Evolutionary conservation across 1,284 basidiomycete genomes (phyloP).

Genomic region (Malassezia caprae): DNA sequence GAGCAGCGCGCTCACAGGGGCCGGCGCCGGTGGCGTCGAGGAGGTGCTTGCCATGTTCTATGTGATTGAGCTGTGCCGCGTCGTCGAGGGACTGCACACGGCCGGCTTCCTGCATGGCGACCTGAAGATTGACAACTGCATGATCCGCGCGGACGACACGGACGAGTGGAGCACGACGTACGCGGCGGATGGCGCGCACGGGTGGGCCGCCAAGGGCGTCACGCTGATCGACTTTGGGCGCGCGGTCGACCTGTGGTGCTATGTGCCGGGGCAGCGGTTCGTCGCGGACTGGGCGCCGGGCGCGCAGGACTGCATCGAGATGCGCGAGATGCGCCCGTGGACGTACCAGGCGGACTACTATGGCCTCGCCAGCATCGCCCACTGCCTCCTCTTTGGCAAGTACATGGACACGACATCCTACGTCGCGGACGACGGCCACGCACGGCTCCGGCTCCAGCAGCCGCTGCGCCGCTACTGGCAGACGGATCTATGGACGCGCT

Average conservation of each 20-base stretch:
- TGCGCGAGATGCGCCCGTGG: constrained; percentile 73
- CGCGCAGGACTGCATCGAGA: constrained; percentile 79
- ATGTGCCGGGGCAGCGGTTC: constrained; percentile 60
- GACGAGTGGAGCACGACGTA: constrained; percentile 64
- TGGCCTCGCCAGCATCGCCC: constrained; percentile 81
- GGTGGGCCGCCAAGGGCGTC: constrained; percentile 80
- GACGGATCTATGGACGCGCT: constrained; percentile 66
- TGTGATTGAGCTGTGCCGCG: constrained; percentile 72
- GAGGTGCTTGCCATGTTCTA: constrained; percentile 94
- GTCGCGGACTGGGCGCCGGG: constrained; percentile 68
- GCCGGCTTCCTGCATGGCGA: constrained; percentile 89
- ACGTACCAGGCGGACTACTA: constrained; percentile 92
- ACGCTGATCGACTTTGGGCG: constrained; percentile 94
- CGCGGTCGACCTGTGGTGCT: constrained; percentile 75
- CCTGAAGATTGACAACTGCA: constrained; percentile 97
- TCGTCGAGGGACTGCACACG: constrained; percentile 71
- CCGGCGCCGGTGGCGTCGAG: constrained; percentile 58
- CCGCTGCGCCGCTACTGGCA: constrained; percentile 94
- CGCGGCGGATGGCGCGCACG: constrained; percentile 62
- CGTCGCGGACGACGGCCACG: constrained; percentile 6
- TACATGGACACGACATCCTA: constrained; percentile 54
- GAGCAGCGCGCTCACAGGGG: constrained; percentile 59
- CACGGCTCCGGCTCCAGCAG: constrained; percentile 50
- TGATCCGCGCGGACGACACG: constrained; percentile 72
- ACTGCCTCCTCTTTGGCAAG: constrained; percentile 90